Conservation (phyloP, 2,329 filamentous ascomycete species). For the Colletotrichum sublineola region DNA sequence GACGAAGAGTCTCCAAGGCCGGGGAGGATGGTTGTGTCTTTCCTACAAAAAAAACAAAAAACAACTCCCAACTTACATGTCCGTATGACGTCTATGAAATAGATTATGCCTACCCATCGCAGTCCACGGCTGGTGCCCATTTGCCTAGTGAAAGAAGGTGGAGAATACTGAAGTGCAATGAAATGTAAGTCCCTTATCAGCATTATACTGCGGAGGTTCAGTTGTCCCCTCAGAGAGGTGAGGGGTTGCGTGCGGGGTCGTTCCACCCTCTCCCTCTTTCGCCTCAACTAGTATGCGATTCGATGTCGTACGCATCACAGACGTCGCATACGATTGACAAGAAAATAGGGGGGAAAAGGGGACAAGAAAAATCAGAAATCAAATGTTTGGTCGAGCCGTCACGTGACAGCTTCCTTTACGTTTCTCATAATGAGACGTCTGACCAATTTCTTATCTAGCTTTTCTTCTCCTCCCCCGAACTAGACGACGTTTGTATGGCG, state of each 20-base stretch:
- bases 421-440: no score
- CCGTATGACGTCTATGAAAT: constrained; percentile 41
- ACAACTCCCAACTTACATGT: constrained; percentile 34
- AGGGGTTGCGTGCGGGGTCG: constrained; percentile 16
- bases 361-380: no score
- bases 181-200: background rate
- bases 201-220: background rate
- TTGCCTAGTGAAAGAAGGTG: background rate
- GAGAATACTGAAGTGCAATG: background rate
- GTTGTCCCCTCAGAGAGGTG: background rate
- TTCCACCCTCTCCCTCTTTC: background rate
- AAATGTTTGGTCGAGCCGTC: no score
- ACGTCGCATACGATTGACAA: no score
- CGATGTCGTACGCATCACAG: background rate
- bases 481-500: background rate
- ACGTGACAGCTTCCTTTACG: no score
- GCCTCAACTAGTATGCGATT: background rate
- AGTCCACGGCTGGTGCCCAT: background rate
- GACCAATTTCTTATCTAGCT: no score
- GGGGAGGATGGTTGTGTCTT: constrained; percentile 41
- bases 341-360: no score
- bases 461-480: background rate
- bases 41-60: constrained; percentile 24
- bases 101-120: constrained; percentile 41
- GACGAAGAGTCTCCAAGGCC: constrained; percentile 29